These are phyloP conservation scores for Wilhelminamyces savonicus DNA, from an alignment of 805 yeast genomes.

Conservation along the genomic window DNA sequence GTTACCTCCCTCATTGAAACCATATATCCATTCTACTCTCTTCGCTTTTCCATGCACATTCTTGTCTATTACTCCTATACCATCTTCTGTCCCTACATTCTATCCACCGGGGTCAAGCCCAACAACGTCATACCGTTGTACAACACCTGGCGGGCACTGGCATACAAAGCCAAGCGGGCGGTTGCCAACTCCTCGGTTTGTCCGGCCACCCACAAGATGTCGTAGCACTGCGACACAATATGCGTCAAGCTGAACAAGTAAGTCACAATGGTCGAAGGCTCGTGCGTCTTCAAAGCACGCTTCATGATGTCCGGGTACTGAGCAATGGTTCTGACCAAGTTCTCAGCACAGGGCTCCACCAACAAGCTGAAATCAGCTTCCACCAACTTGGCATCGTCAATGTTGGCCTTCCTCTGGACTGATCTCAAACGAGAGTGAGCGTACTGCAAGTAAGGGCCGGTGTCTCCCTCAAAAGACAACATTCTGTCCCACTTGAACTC, in stretches of 20 bases:
- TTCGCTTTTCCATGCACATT: too few relatives aligned
- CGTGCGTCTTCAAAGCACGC: slow-evolving; percentile 76
- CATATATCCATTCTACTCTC: too few relatives aligned
- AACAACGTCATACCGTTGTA: slow-evolving; percentile 83
- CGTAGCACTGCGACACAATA: slow-evolving; percentile 93
- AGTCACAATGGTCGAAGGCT: slow-evolving; percentile 92
- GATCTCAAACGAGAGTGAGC: slow-evolving; percentile 97
- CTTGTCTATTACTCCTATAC: too few relatives aligned
- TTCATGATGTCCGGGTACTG: slow-evolving; percentile 89
- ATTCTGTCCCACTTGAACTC: slow-evolving; percentile 97
- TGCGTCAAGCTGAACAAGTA: slow-evolving; percentile 89
- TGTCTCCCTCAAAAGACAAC: slow-evolving; percentile 98
- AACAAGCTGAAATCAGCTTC: slow-evolving; percentile 56
- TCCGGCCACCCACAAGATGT: slow-evolving; percentile 93
- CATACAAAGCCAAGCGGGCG: slow-evolving; percentile 88
- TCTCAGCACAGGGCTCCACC: slow-evolving; percentile 64
- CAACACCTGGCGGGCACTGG: slow-evolving; percentile 84
- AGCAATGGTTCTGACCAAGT: slow-evolving; percentile 69
- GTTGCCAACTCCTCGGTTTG: slow-evolving; percentile 80
- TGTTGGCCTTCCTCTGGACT: slow-evolving; percentile 76
- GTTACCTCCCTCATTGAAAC: too few relatives aligned
- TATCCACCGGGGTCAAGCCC: slow-evolving; percentile 96
- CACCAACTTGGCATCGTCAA: slow-evolving; percentile 32
- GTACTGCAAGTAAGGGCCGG: slow-evolving; percentile 97
- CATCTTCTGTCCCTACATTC: slow-evolving; percentile 55